Evolutionary conservation across 257 asterid genomes (phyloP).

Genomic region (Penstemon barbatus): DNA sequence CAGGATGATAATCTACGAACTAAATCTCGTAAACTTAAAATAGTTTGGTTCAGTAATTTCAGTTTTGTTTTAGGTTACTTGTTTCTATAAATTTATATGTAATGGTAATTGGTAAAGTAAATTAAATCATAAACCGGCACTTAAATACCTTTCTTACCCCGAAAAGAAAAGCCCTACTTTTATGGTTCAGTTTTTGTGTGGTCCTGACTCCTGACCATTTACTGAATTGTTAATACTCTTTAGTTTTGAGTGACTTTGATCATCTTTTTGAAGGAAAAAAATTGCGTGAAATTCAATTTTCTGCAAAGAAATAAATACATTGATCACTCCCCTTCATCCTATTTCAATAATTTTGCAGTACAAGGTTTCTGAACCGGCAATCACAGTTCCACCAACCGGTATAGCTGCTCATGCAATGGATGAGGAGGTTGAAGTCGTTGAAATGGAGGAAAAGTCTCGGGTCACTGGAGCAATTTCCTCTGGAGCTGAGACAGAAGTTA

Average conservation of each 20-base stretch:
- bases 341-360: slow-evolving; percentile 40
- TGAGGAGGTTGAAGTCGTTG: slow-evolving; percentile 67
- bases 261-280: no score
- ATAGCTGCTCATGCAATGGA: slow-evolving; percentile 82
- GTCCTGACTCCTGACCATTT: no score
- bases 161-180: no score
- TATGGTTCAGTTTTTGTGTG: not conserved
- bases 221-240: no score
- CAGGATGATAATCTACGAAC: not conserved
- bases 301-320: no score
- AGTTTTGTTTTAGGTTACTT: not conserved
- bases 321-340: no score
- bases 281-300: no score
- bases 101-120: not conserved
- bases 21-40: no score
- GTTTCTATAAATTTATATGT: not conserved
- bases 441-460: slow-evolving; percentile 50
- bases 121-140: no score
- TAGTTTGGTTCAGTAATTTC: not conserved
- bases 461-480: slow-evolving; percentile 31
- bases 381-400: slow-evolving; percentile 65
- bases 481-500: slow-evolving; percentile 34
- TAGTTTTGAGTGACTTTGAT: no score
- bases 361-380: slow-evolving; percentile 47
- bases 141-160: no score